A percentile compares a stretch with the other conserved stretches of the same genome.
Evolutionary conservation across 768 basidiomycete species (phyloP).

Genomic region (Serendipita sp.): DNA sequence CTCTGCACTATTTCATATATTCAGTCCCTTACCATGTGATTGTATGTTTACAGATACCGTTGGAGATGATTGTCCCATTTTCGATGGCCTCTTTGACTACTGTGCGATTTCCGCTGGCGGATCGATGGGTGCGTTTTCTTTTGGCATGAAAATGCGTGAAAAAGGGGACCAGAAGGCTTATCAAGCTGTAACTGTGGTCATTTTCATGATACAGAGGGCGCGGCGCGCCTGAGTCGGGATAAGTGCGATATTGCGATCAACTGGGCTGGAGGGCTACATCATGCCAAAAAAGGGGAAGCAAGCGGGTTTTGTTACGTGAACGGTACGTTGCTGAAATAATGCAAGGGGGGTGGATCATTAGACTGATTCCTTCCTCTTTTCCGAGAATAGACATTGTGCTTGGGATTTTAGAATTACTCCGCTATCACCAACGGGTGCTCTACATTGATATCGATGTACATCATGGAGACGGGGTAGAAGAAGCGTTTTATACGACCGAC

Average conservation of each 20-base stretch:
- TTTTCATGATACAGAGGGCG: neutral
- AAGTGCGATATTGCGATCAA: constrained; percentile 99
- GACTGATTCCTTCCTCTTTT: neutral
- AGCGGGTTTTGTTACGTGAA: constrained; percentile 99
- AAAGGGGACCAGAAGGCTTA: neutral
- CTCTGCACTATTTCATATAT: neutral
- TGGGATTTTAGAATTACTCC: constrained; percentile 83
- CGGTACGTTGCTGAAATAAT: constrained; percentile 31
- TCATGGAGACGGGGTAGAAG: constrained; percentile 97
- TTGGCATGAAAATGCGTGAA: neutral
- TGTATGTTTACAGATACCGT: constrained; percentile 56
- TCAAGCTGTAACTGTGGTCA: no score
- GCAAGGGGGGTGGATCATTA: neutral
- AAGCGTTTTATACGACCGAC: constrained; percentile 98
- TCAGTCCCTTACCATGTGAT: neutral
- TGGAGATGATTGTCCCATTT: constrained; percentile 97
- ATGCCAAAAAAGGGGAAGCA: constrained; percentile 98
- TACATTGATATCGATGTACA: constrained; percentile 99
- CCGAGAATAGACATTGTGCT: constrained; percentile 70
- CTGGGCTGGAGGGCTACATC: constrained; percentile 97
- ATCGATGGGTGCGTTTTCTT: constrained; percentile 67
- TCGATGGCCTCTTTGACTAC: constrained; percentile 96
- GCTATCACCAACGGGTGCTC: constrained; percentile 88
- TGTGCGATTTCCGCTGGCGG: constrained; percentile 99
- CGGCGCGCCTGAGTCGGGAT: constrained; percentile 50